Conservation (phyloP, 2,329 filamentous ascomycete species). For the Fusarium nisikadoi region DNA sequence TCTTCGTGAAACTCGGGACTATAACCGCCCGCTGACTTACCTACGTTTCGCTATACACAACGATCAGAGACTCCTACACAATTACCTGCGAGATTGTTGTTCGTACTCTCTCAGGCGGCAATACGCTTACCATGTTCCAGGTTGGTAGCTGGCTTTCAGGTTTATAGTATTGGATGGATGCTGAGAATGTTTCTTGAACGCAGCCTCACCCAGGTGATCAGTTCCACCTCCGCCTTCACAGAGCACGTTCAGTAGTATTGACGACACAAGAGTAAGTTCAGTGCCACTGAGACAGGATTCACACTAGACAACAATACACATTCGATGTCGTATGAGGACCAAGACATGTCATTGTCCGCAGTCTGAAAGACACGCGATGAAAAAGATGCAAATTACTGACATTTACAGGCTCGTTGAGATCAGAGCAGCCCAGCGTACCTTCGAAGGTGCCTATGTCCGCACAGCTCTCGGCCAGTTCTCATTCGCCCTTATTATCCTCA, state of each 20-base stretch:
- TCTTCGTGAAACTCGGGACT: neutral
- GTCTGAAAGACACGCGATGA: neutral
- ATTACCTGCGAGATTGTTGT: neutral
- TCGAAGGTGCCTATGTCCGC: constrained; percentile 95
- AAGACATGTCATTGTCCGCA: neutral
- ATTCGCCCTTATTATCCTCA: constrained; percentile 87
- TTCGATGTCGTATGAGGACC: neutral
- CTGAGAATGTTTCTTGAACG: constrained; percentile 17
- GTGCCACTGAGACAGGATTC: constrained; percentile 39
- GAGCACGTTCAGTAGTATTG: constrained; percentile 83
- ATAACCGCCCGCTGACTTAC: neutral
- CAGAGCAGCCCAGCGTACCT: constrained; percentile 93
- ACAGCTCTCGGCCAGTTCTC: constrained; percentile 95
- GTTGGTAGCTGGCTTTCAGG: constrained; percentile 24
- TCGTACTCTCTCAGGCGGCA: neutral
- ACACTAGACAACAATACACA: neutral
- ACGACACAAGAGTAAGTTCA: constrained; percentile 76
- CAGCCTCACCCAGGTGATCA: constrained; percentile 76
- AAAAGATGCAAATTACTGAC: neutral
- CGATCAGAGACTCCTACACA: too few species aligned
- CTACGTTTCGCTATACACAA: neutral
- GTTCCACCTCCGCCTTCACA: constrained; percentile 83
- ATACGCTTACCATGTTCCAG: constrained; percentile 41
- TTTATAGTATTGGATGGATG: neutral
- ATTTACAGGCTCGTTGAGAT: constrained; percentile 81